A percentile compares a stretch with the other conserved stretches of the same genome.
These are phyloP conservation scores for Exophiala mesophila DNA, from an alignment of 2,329 filamentous ascomycete species.

Conservation along the genomic window DNA sequence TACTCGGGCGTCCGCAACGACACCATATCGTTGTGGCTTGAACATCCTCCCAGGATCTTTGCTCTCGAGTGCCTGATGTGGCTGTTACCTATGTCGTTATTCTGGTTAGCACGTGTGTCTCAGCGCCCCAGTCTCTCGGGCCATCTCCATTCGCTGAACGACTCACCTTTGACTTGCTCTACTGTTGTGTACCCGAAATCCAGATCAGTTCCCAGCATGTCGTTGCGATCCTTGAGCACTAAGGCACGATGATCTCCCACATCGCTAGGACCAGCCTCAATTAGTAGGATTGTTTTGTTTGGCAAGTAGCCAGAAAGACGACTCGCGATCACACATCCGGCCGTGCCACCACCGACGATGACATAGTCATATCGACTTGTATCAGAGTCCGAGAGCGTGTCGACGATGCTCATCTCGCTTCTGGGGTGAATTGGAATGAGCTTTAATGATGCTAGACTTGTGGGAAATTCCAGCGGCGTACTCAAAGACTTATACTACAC, in stretches of 20 bases:
- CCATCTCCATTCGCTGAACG: no score
- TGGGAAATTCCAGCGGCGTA: no score
- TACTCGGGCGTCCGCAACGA: background rate
- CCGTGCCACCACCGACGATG: slow-evolving; percentile 51
- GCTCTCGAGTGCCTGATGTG: background rate
- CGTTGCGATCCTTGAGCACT: background rate
- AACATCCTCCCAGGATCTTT: background rate
- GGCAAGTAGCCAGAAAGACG: slow-evolving; percentile 34
- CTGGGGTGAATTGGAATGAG: no score
- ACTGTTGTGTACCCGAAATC: background rate
- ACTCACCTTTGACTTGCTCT: background rate
- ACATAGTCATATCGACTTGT: slow-evolving; percentile 26
- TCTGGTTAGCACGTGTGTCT: background rate
- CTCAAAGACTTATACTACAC: no score
- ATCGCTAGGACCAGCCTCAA: slow-evolving; percentile 38
- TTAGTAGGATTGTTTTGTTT: slow-evolving; percentile 36
- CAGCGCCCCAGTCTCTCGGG: no score
- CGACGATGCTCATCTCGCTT: background rate
- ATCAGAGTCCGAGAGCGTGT: background rate
- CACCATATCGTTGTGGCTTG: background rate
- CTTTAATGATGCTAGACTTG: no score
- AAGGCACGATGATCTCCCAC: slow-evolving; percentile 17
- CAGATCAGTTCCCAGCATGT: background rate
- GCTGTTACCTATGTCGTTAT: background rate
- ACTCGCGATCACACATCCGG: slow-evolving; percentile 47